Percentiles rank a stretch among this genome's conserved stretches.
These are phyloP conservation scores for Cryptococcus sp. DNA, from an alignment of 1,284 basidiomycete species.

Conservation along the genomic window DNA sequence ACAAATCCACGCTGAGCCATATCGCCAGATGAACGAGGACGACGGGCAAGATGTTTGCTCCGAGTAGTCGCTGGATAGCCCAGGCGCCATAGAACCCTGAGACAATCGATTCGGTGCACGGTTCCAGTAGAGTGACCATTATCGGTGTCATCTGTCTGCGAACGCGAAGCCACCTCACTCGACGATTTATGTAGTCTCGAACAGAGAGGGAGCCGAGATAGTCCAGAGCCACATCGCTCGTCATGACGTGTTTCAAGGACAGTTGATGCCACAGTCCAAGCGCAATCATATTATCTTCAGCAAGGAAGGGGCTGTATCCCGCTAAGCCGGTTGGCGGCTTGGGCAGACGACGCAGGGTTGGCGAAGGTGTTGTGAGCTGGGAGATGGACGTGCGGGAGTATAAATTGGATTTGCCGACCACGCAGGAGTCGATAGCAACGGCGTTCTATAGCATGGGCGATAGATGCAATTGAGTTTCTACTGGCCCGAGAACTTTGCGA, in stretches of 20 bases:
- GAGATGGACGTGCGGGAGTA: slow-evolving; percentile 79
- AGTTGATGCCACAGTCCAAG: slow-evolving; percentile 87
- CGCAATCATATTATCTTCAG: slow-evolving; percentile 96
- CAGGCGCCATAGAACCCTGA: slow-evolving; percentile 65
- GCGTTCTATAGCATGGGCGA: slow-evolving; percentile 48
- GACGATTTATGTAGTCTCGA: slow-evolving; percentile 75
- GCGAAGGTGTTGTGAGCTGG: slow-evolving; percentile 42
- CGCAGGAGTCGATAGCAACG: slow-evolving; percentile 85
- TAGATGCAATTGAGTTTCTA: background rate
- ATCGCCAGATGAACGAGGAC: slow-evolving; percentile 71
- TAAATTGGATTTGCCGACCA: slow-evolving; percentile 95
- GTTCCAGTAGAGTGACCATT: slow-evolving; percentile 78
- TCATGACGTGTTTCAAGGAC: slow-evolving; percentile 77
- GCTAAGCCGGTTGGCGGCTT: slow-evolving; percentile 60
- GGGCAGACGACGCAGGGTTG: slow-evolving; percentile 29
- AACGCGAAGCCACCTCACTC: slow-evolving; percentile 91
- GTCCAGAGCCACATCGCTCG: slow-evolving; percentile 83
- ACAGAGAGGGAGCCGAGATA: slow-evolving; percentile 83
- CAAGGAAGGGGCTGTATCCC: slow-evolving; percentile 80
- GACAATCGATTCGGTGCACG: slow-evolving; percentile 81
- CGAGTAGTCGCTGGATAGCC: slow-evolving; percentile 61
- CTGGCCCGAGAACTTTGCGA: background rate
- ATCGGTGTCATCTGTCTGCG: slow-evolving; percentile 82
- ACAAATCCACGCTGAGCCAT: slow-evolving; percentile 52
- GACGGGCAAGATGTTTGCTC: slow-evolving; percentile 64